Conservation (phyloP, 208 protist genomes). For the Trypanosoma vivax region DNA sequence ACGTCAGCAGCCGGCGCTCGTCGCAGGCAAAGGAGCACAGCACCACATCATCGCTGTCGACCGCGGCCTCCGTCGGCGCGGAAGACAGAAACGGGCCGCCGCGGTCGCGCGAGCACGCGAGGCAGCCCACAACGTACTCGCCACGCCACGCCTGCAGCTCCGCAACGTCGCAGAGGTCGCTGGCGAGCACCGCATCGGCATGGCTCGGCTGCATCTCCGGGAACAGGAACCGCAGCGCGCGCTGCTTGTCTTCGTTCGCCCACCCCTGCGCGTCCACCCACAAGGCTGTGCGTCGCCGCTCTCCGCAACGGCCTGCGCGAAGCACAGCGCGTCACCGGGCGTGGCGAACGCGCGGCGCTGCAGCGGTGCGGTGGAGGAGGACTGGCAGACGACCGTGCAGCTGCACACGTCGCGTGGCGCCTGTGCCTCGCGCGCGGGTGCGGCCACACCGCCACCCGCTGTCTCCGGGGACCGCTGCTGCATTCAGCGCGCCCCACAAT, state of each 20-base stretch:
- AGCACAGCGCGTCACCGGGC: neutral
- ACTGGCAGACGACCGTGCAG: no score
- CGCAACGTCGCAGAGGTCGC: slow-evolving; percentile 57
- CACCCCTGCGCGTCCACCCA: slow-evolving; percentile 56
- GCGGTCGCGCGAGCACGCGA: slow-evolving; percentile 38
- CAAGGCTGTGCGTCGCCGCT: slow-evolving; percentile 3
- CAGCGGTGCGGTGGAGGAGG: no score
- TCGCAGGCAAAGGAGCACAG: slow-evolving; percentile 58
- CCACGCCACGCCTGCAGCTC: slow-evolving; percentile 45
- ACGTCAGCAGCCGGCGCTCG: slow-evolving; percentile 46
- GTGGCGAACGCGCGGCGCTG: neutral
- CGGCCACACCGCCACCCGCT: no score
- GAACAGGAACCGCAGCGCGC: slow-evolving; percentile 22
- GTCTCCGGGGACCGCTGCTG: no score
- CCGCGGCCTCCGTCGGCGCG: slow-evolving; percentile 15
- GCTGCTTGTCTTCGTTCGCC: slow-evolving; percentile 25
- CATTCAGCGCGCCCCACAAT: no score
- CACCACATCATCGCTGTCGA: slow-evolving; percentile 28
- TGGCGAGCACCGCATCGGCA: slow-evolving; percentile 39
- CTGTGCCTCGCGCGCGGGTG: no score
- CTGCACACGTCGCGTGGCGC: no score
- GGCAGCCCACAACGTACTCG: slow-evolving; percentile 41
- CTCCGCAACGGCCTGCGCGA: neutral
- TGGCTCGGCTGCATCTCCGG: slow-evolving; percentile 31
- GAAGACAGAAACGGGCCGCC: slow-evolving; percentile 4